Base-by-base conservation (phyloP, 148 eudicot species). In the Rhododendron kiyosumense region DNA sequence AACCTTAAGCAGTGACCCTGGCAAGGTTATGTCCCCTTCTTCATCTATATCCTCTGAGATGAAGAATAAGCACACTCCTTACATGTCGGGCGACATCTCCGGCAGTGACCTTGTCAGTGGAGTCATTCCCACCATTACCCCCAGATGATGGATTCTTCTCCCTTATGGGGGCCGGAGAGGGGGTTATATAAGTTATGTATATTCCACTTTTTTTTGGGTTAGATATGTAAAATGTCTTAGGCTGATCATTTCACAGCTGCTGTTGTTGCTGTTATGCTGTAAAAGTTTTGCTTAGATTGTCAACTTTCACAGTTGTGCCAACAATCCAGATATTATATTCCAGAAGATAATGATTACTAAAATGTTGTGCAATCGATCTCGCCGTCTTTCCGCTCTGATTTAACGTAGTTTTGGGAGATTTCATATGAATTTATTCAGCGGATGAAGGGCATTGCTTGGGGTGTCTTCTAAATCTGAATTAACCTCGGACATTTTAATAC, bases 101-200 rank as follows among this genome's bases (percentile, higher is more conserved):
- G 93, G 94, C 67, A 91, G 93, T 84, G 91, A 92, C 85, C 94
- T 92, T 65, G 88, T 92, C 26, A 92, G 94, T 79, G 94, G 94
- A 67, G 90, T 81, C 38, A 15, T 88, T 69, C 93, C 93, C 61
- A 77, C 91, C 85, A 88, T 92, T 51, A 17, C 79, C 24, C 94
- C 94, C 17, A 83, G 94, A 84, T 92, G 91, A 89, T 86, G 54
- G 20, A 24, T 61, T 84, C 46, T 38, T 43, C 52, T 59, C 38
- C 13, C 46, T 81, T 22, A 4, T 5, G 0, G 83, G 52, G 52
- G 65, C 45, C 7, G 45, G 17, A 52, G 43, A 51, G 18, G 43
- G 54, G 59, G 26, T 13, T 41, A 20, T 41, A 20, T 36, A 43
- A 24, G 22, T 26, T 69, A 2, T 74, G 41, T 49, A 43, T 73